Base-by-base conservation (phyloP, 202 grass and related monocot genomes). In the Miscanthus sacchariflorus region DNA sequence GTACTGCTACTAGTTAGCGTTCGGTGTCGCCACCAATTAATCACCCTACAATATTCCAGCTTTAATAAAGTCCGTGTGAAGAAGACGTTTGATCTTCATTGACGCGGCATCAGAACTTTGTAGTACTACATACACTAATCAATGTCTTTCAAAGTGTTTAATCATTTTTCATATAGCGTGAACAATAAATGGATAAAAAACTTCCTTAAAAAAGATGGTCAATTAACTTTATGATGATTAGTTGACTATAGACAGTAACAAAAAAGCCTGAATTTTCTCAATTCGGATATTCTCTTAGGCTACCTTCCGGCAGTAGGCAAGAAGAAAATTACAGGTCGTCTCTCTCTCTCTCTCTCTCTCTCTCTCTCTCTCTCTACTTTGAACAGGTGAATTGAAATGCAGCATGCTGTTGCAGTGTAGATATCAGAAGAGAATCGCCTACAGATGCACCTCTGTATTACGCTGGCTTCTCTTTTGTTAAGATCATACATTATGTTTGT, bases 21-120 rank as follows among this genome's bases (percentile, higher is more conserved):
- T 50, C 39, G 9, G 46, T 75, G 68, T 27, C 38, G 3, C 45
- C 7, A 58, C 28, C 68, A 66, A 30, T 30, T 30, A 30, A 15
- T 79, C 14, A 27, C 43, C 30, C 63, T 49, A 71, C 8, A 11
- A 19, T 68, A 81, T 56, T 36, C 42, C 33, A 67, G n/a, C 45
- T 84, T 80, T 75, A 84, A 48, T 43, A 80, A 79, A 87, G 75
- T 2, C 27, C 59, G 46, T 70, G 69, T 50, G 81, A 87, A 80
- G 28, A 77, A 8, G 80, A 91, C 74, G 59, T 80, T 7, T 69
- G 80, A 90, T 84, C 66, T 74, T 78, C 58, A 48, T 12, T 46
- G 68, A 87, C 25, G 58, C 13, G 11, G 8, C 68, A 48, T 28
- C 19, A 12, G 18, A 83, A 73, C 68, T 84, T 68, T 66, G 52